Base-by-base conservation (phyloP, 2,329 filamentous ascomycete species). In the Teratosphaeria zuluensis region DNA sequence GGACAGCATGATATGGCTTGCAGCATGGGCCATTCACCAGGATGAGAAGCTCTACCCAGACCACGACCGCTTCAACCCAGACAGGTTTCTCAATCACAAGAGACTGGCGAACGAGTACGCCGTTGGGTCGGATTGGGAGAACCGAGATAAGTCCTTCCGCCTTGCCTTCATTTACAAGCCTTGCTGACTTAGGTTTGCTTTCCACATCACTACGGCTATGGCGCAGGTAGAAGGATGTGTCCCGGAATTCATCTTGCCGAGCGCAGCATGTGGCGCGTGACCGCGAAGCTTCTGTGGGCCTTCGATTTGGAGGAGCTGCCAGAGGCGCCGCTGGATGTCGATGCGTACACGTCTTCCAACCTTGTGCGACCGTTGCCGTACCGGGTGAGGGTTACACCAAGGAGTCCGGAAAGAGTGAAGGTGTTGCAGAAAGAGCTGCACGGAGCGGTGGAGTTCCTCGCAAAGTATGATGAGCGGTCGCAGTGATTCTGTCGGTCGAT, bases 211-310 rank as follows among this genome's bases (percentile, higher is more conserved):
- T 81, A 78, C 64, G 69, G 69, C 1, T 81, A 80, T 62, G 79
- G 78, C 0, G 75, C 73, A 8, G 80, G 79, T 0, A 71, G 80
- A 7, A 72, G 79, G 6, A 73, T 77, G 32, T 81, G 79, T 60
- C 73, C 75, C 1, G 79, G 80, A 0, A 75, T 80, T 62, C 80
- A 84, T 56, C 74, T 84, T 0, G 68, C 66, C 2, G 76, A 80
- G 51, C 76, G 79, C 0, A 81, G 76, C 0, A 71, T 84, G 48
- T 76, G 70, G 61, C 64, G 71, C 24, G 70, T 69, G 6, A 61
- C 73, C 31, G 65, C 68, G 19, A 68, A 69, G 51, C 30, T 75
- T 21, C 64, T 85, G 0, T 85, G 82, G 82, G 81, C 75, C 0
- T 84, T 83, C 24, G 59, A 67, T 7, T 35, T 35, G 33, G 14